Base-by-base conservation (phyloP, 192 early-diverging fungal species). In the Linnemannia elongata region DNA sequence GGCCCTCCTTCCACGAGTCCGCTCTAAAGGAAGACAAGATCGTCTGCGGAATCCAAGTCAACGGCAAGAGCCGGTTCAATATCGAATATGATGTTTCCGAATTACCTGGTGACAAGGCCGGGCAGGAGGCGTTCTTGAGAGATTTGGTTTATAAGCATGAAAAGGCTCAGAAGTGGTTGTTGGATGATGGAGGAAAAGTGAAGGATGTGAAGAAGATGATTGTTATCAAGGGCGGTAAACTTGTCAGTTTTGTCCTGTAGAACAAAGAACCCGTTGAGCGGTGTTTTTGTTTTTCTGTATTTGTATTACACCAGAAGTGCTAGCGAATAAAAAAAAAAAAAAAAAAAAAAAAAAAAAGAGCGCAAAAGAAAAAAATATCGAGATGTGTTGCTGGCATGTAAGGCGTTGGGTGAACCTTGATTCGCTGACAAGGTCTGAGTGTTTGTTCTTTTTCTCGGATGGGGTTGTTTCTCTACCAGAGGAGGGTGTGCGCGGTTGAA, bases 61-160 rank as follows among this genome's bases (percentile, higher is more conserved):
- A 98, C 81, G 96, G 97, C 71, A 96, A 96, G 80, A 92, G 91
- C 3, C 89, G 94, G 49, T 95, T 95, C 47, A 93, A 90, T 60
- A 69, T 97, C 9, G 78, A 80, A 27, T 82, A 93, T 68, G 71
- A 81, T 13, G 49, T 87, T 13, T 39, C 79, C 0, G 75, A 81
- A 7, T 22, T 72, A 87, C 93, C 39, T 42, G 72, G 5, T 72
- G 80, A 49, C 75, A 90, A 49, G 35, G 89, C 35, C 42, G 86
- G 13, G 76, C 90, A 76, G 60, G 86, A 47, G 70, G 76, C 44
- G 75, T 83, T 38, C 71, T 96, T 69, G 83, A 94, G 57, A 41
- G 42, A 66, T 45, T 89, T 22, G 93, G 87, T 70, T 81, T 81
- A 76, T 77, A 82, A 60, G 83, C 91, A 54, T 76, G 90, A 33